phyloP scores from a whole-genome alignment of 2,329 filamentous ascomycete species.

The Aaosphaeria arxii region DNA sequence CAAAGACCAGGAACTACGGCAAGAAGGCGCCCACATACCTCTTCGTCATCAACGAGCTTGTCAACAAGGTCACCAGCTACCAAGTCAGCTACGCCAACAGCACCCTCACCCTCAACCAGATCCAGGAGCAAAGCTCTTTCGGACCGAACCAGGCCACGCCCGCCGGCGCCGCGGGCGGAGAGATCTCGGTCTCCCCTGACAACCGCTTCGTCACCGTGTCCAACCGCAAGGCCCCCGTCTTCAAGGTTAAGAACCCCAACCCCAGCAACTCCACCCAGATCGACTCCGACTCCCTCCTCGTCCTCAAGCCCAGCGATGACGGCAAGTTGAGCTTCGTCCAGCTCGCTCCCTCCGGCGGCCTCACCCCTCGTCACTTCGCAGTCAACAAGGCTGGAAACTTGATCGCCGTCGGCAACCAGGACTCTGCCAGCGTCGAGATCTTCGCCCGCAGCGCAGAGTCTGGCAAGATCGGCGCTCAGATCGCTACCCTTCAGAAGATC shows the following conservation, averaged over 20 bases:
- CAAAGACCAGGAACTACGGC: slow-evolving; percentile 8
- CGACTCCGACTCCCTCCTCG: slow-evolving; percentile 59
- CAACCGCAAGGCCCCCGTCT: slow-evolving; percentile 61
- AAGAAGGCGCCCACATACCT: slow-evolving; percentile 41
- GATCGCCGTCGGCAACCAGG: slow-evolving; percentile 65
- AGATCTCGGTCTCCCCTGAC: slow-evolving; percentile 55
- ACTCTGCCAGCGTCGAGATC: slow-evolving; percentile 58
- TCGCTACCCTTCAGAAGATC: slow-evolving; percentile 26
- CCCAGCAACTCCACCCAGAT: slow-evolving; percentile 32
- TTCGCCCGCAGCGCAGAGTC: slow-evolving; percentile 58
- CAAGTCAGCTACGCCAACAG: slow-evolving; percentile 41
- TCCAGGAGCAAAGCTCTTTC: slow-evolving; percentile 44
- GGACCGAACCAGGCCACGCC: slow-evolving; percentile 22
- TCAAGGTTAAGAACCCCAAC: slow-evolving; percentile 48
- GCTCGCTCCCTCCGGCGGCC: slow-evolving; percentile 62
- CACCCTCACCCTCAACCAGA: slow-evolving; percentile 46
- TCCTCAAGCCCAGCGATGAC: slow-evolving; percentile 36
- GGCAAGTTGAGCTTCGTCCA: slow-evolving; percentile 57
- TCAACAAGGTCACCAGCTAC: slow-evolving; percentile 57
- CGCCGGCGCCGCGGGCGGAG: slow-evolving; percentile 47
- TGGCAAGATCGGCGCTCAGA: slow-evolving; percentile 55
- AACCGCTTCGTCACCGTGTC: slow-evolving; percentile 64
- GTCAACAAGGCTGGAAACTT: slow-evolving; percentile 63
- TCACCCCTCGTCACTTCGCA: slow-evolving; percentile 64
- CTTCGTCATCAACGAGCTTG: slow-evolving; percentile 62